phyloP scores from a whole-genome alignment of 2,329 filamentous ascomycete genomes.

The Talaromyces verruculosus region DNA sequence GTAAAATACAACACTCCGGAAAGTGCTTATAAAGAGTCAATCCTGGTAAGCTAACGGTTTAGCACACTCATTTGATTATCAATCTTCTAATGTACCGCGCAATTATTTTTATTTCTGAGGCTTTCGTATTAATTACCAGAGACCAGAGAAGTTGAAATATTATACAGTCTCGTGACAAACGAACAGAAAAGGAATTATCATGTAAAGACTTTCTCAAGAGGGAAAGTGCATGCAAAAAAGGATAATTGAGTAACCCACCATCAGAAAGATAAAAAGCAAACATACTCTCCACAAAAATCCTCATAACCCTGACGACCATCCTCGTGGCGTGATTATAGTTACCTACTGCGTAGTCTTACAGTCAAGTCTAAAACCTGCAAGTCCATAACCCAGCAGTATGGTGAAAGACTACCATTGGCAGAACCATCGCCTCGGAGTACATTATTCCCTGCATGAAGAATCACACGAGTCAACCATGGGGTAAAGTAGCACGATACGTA shows the following conservation, averaged over 20 bases:
- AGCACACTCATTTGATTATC: background rate
- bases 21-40: background rate
- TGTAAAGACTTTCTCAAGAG: background rate
- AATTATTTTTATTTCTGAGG: background rate
- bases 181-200: background rate
- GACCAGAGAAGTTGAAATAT: background rate
- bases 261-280: background rate
- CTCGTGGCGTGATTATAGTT: background rate
- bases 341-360: background rate
- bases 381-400: background rate
- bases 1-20: background rate
- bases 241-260: background rate
- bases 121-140: background rate
- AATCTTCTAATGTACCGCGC: background rate
- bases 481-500: background rate
- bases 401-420: background rate
- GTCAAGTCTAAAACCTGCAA: background rate
- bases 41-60: background rate
- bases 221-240: background rate
- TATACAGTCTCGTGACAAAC: background rate
- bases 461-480: background rate
- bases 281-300: background rate
- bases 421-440: slow-evolving; percentile 13
- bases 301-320: background rate
- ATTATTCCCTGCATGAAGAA: background rate